These are phyloP conservation scores for Astraeus odoratus DNA, from an alignment of 768 basidiomycete species.

Conservation along the genomic window DNA sequence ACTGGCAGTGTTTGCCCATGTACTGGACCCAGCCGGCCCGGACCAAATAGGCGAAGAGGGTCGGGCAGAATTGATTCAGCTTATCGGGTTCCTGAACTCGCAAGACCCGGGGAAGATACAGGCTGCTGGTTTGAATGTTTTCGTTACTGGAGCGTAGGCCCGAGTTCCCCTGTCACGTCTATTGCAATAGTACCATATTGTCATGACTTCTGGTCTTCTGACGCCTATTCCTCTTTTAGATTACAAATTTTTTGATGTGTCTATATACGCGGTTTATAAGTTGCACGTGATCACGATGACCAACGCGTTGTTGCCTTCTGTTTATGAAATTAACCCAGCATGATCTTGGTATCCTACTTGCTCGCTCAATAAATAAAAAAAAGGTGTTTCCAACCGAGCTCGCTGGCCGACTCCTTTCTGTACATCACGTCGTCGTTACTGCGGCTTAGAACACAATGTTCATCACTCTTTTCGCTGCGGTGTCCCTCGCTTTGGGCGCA, in stretches of 20 bases:
- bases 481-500: constrained; percentile 35
- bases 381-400: constrained; percentile 32
- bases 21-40: constrained; percentile 65
- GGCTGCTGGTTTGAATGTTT: constrained; percentile 61
- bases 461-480: constrained; percentile 49
- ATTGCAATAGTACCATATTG: constrained; percentile 1
- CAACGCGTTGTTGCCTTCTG: constrained; percentile 16
- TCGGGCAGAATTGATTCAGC: constrained; percentile 64
- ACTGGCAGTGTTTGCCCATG: constrained; percentile 71
- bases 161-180: not conserved
- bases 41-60: constrained; percentile 82
- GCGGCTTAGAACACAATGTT: constrained; percentile 56
- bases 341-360: no score
- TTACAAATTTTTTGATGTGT: constrained; percentile 6
- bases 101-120: constrained; percentile 76
- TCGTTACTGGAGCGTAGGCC: constrained; percentile 41
- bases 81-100: constrained; percentile 64
- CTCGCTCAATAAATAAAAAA: no score
- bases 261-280: constrained; percentile 8
- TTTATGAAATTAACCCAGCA: not conserved
- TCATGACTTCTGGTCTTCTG: constrained; percentile 1
- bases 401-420: constrained; percentile 52
- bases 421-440: constrained; percentile 33
- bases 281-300: constrained; percentile 22
- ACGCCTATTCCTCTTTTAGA: constrained; percentile 17